Evolutionary conservation across 176 grass and related monocot species (phyloP), one percentile per base, ranked within the genome.

Genomic region (Themeda triandra): DNA sequence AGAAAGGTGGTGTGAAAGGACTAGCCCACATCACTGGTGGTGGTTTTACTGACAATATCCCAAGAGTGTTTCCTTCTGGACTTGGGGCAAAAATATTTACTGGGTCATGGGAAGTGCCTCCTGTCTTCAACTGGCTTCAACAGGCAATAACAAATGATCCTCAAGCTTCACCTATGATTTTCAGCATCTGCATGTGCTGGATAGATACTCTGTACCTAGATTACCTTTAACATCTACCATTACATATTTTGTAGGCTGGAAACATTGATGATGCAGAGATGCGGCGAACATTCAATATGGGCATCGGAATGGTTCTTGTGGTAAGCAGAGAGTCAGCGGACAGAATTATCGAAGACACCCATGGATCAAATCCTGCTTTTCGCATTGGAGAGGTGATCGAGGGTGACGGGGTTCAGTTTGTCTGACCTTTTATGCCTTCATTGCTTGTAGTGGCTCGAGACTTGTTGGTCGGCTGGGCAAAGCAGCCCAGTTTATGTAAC

Each of bases 211-310:
- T 64, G 23, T 23, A 62, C 4, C 40, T 81, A 45, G 4, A 14
- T 36, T 36, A 32, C 35, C 12, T 49, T 51, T 44, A 86, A n/a
- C 33, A 23, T n/a, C 4, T 77, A 62, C 17, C 17, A 36, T 80
- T 70, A 8, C 2, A 27, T 21, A n/a, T 63, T 45, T 29, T 60
- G 39, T 75, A 98, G 96, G 93, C 85, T 88, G 96, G 96, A 73
- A 90, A 79, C 79, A 93, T 98, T 36, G 89, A 92, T 41, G 93
- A 89, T 63, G 82, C 87, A 1, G 96, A 95, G 87, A 98, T 98
- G 96, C 87, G 87, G 25, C 89, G 93, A 66, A 98, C 93, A 4
- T 98, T 98, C 83, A 98, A 98, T 60, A 98, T 98, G 96, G 96
- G 93, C 2, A 85, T 95, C 0, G 96, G 96, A 30, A 98, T 98